Base-by-base conservation (phyloP, 129 eudicot species). In the Chrysanthemum makinoi region DNA sequence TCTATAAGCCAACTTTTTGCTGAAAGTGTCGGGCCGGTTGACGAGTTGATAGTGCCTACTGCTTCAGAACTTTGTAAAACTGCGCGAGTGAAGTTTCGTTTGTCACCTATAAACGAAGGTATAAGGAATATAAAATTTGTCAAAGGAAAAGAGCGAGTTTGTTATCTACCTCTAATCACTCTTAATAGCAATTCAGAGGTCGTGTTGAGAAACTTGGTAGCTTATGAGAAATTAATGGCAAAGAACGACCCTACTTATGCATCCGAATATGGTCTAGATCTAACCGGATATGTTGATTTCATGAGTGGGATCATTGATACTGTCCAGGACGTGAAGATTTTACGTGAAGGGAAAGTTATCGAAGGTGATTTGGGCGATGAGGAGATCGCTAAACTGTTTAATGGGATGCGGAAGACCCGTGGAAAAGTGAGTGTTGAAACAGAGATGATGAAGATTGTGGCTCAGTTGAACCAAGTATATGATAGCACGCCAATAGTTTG, bases 21-120 rank as follows among this genome's bases (percentile, higher is more conserved):
- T 33, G 65, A 30, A 14, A 49, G 44, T 18, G 11, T 3, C 5
- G 72, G 62, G 53, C 7, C 16, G 0, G 70, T 44, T 22, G 77
- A 73, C 56, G 89, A 87, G 80, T 84, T 87, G 15, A 51, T 55
- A 22, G 72, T 87, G 65, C 95, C 95, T 18, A 58, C 89, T 0
- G 87, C 75, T 10, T 58, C 84, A 14, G 65, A 77, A 48, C 85
- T 87, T 35, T 5, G 8, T 10, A 55, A 78, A 43, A 33, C 59
- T 0, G 80, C 80, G 0, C 60, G 83, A 49, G 72, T 84, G 1
- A 73, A 83, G 4, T 88, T 85, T 6, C 65, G 30, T 4, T 70
- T 63, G 20, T 65, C 65, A 0, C 28, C 60, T 1, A 75, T 52
- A 4, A 62, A 69, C 47, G 66, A 56, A 52, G 84, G 82, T 15